These are phyloP conservation scores for Shiraia sp. DNA, from an alignment of 2,329 filamentous ascomycete species.

Conservation along the genomic window DNA sequence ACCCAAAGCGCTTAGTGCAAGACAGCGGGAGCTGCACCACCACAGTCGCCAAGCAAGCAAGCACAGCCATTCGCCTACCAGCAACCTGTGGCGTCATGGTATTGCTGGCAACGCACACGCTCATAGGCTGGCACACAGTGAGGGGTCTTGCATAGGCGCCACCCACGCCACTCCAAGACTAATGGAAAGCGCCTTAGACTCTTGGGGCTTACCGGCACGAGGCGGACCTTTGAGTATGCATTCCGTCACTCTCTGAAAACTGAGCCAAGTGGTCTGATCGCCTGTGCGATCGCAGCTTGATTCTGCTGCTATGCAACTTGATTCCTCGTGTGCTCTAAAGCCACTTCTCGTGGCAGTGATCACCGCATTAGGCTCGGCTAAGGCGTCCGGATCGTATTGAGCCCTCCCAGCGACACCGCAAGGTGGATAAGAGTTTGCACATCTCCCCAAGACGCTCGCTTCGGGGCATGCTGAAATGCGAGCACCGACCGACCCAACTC, in stretches of 20 bases:
- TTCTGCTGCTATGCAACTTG: slow-evolving; percentile 13
- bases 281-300: slow-evolving; percentile 22
- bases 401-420: slow-evolving; percentile 8
- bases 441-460: slow-evolving; percentile 14
- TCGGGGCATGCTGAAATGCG: slow-evolving; percentile 22
- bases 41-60: slow-evolving; percentile 31
- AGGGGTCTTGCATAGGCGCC: slow-evolving; percentile 30
- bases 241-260: slow-evolving; percentile 12
- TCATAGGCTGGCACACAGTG: slow-evolving; percentile 19
- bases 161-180: slow-evolving; percentile 38
- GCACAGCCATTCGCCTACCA: slow-evolving; percentile 38
- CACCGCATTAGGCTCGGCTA: slow-evolving; percentile 19
- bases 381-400: slow-evolving; percentile 9
- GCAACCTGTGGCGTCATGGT: slow-evolving; percentile 37
- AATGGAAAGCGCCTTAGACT: slow-evolving; percentile 18
- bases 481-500: slow-evolving; percentile 15
- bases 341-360: slow-evolving; percentile 28
- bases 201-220: slow-evolving; percentile 19
- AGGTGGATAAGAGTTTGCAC: slow-evolving; percentile 19
- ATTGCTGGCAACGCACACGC: slow-evolving; percentile 21
- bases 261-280: slow-evolving; percentile 23
- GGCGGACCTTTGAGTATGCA: slow-evolving; percentile 23
- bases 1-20: slow-evolving; percentile 14
- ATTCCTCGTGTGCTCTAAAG: slow-evolving; percentile 33
- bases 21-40: slow-evolving; percentile 29